Base-by-base conservation (phyloP, 2,329 filamentous ascomycete genomes). In the Talaromyces sp. region DNA sequence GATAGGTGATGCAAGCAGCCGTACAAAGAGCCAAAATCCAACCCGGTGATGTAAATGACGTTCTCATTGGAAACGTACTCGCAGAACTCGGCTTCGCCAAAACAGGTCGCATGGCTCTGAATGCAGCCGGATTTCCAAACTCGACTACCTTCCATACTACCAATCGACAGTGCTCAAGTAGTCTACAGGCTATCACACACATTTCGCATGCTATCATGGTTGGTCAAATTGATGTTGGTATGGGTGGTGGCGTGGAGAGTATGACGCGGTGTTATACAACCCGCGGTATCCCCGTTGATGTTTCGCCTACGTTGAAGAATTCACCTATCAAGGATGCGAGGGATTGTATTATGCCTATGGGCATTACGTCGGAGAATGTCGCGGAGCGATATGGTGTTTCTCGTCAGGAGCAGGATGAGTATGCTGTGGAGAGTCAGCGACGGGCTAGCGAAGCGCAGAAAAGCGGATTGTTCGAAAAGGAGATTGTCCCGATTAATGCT, bases 91-190 rank as follows among this genome's bases (percentile, higher is more conserved):
- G 88, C 37, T 81, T 96, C 65, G 87, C 93, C 62, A 97, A 97
- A 86, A 95, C 94, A 77, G 83, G 90, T 72, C 93, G 93, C 71
- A 91, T 92, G 67, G 92, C 94, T 43, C 85, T 90, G 67, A 90
- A 97, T 68, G 90, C 91, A 57, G 94, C 93, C 63, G 93, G 93
- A 71, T 96, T 93, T 83, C 93, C 93, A 72, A 93, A 93, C 81
- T 96, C 93, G 13, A 86, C 91, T 57, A 86, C 87, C 69, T 91
- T 90, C 70, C 92, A 86, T 60, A 89, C 90, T 43, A 84, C 95
- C 64, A 97, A 97, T 83, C 89, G 93, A 68, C 97, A 97, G 86
- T 98, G 93, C 85, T 95, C 91, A 56, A 97, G 93, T 0, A 93
- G 94, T 63, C 87, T 98, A 70, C 94, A 97, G 80, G 92, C 93